Evolutionary conservation across 164 flowering plant species (phyloP), one percentile per base, ranked within the genome.

Genomic region (Magnolia kwangsiensis): DNA sequence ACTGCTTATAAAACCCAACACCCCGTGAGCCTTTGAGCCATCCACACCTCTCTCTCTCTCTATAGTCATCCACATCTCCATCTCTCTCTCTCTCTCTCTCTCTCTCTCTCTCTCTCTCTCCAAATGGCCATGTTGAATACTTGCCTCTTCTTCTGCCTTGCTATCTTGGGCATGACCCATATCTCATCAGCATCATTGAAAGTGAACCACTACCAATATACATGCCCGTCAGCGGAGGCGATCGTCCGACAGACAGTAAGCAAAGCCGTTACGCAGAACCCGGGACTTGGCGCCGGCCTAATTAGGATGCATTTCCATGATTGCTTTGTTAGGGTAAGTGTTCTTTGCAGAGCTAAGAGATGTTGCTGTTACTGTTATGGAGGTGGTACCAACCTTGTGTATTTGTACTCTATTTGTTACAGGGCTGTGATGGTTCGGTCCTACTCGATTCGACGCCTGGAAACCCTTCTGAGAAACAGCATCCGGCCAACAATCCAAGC

Each of bases 271-370:
- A 71, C 87, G 0, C 10, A 61, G 3, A 84, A 89, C 75, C 88
- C 88, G 11, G 90, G 88, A 64, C 24, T 90, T 7, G 92, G 82
- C 51, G 91, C 91, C 59, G 90, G 90, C 5, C 88, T 90, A 69
- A 84, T 90, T 20, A 69, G 92, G 71, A 78, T 89, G 90, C 91
- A 90, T 75, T 90, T 89, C 82, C 94, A 89, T 76, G 94, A 90
- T 73, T 90, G 93, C 76, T 89, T 90, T 80, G 91, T 90, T 2
- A 84, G 92, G 80, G 94, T 89, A 49, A 23, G 71, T 65, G 1
- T 11, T 65, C 68, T 2, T 63, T 19, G 8, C 20, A 16, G 8
- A 63, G 8, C 13, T 24, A 8, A 24, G 4, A 11, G 11, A 4
- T 27, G 21, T 65, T 27, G 21, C 8, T 7, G 21, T 65, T 65